Evolutionary conservation across 805 yeast genomes (phyloP).

Genomic region (Tetrapisispora namnaoensis): DNA sequence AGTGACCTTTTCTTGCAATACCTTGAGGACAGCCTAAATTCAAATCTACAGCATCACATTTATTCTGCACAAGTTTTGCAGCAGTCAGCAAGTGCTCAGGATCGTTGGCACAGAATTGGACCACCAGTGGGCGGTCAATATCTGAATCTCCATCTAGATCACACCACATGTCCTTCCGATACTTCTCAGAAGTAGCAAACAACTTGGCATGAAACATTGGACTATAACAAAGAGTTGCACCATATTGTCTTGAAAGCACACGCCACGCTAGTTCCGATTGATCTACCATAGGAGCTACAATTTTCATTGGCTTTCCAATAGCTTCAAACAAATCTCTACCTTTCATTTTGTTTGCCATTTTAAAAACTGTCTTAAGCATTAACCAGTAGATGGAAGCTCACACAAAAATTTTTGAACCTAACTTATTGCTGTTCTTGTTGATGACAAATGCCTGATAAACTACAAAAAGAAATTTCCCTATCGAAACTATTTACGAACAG

Average conservation of each 20-base stretch:
- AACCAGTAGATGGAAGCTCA: too few species aligned
- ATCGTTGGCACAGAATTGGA: slow-evolving; percentile 95
- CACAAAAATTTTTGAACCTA: too few species aligned
- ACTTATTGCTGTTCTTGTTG: too few species aligned
- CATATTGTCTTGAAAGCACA: slow-evolving; percentile 70
- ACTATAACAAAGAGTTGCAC: slow-evolving; percentile 89
- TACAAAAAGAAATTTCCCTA: too few species aligned
- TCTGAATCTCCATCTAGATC: slow-evolving; percentile 60
- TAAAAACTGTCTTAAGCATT: background rate
- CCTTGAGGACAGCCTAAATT: slow-evolving; percentile 98
- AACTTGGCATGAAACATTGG: slow-evolving; percentile 95
- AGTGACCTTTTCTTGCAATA: slow-evolving; percentile 87
- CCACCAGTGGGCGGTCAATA: slow-evolving; percentile 76
- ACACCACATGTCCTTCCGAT: slow-evolving; percentile 66
- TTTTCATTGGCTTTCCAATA: slow-evolving; percentile 66
- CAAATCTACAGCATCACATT: slow-evolving; percentile 92
- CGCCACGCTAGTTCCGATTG: slow-evolving; percentile 96
- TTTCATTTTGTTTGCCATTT: slow-evolving; percentile 12
- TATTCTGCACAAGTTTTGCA: slow-evolving; percentile 67
- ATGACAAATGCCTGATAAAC: too few species aligned
- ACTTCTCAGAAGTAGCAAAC: slow-evolving; percentile 76
- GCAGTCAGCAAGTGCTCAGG: slow-evolving; percentile 76
- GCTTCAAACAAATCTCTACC: slow-evolving; percentile 66
- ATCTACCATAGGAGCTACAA: slow-evolving; percentile 98
- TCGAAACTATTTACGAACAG: too few species aligned